These are phyloP conservation scores for Protomyces inouyei DNA, from an alignment of 1,139 yeast genomes.

Conservation along the genomic window DNA sequence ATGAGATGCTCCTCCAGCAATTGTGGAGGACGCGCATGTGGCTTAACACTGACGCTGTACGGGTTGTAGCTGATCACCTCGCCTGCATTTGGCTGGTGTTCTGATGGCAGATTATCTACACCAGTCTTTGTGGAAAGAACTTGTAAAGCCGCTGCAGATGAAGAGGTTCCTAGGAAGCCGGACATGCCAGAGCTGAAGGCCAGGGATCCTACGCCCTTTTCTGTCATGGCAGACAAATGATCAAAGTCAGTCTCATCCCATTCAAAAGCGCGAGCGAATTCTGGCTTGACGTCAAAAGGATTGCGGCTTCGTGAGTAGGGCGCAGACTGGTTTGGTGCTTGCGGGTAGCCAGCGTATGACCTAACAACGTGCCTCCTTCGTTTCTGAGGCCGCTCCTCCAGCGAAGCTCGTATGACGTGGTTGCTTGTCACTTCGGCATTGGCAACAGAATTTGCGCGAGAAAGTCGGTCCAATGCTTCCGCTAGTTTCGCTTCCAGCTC, in stretches of 20 bases:
- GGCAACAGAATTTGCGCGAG: neutral
- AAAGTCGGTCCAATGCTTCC: neutral
- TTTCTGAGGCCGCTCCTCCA: neutral
- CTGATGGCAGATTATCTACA: neutral
- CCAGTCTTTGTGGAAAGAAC: neutral
- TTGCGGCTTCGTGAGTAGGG: neutral
- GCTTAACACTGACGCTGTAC: neutral
- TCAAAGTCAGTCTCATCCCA: neutral
- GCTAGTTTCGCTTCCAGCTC: neutral
- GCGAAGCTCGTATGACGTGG: neutral
- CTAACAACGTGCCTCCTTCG: neutral
- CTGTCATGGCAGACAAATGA: neutral
- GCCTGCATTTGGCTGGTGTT: neutral
- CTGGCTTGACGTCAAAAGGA: neutral
- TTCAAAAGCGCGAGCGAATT: neutral
- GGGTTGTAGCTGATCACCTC: neutral
- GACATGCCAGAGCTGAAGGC: neutral
- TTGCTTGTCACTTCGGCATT: neutral
- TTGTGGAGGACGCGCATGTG: neutral
- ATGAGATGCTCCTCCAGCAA: neutral
- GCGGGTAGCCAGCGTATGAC: neutral
- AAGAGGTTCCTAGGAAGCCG: neutral
- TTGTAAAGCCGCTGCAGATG: neutral
- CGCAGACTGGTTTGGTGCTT: neutral
- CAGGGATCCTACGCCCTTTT: neutral